phyloP scores from a whole-genome alignment of 2,329 filamentous ascomycete genomes.

The Fusarium luffae region DNA sequence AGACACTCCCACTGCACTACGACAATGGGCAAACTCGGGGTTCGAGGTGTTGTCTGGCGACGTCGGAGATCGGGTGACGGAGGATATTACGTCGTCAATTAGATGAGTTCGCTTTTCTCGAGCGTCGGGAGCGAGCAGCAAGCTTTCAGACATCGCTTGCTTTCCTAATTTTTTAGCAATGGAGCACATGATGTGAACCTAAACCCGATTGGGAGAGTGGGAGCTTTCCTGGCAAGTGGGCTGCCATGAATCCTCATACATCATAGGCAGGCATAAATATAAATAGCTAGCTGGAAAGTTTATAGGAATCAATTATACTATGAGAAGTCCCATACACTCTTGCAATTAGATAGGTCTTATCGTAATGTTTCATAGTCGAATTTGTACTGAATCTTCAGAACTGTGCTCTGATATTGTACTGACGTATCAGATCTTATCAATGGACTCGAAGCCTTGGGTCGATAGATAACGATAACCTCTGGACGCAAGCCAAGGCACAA shows the following conservation, averaged over 20 bases:
- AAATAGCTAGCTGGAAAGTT: no score
- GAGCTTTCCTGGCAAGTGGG: constrained; percentile 21
- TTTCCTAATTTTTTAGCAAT: constrained; percentile 44
- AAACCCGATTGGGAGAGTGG: constrained; percentile 31
- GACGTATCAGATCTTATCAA: not conserved
- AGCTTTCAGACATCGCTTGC: constrained; percentile 43
- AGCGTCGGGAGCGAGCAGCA: constrained; percentile 37
- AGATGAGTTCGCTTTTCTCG: constrained; percentile 30
- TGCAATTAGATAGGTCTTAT: not conserved
- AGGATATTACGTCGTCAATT: constrained; percentile 41
- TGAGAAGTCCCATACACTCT: not conserved
- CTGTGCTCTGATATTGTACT: not conserved
- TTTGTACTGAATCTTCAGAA: not conserved
- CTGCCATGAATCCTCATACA: not conserved
- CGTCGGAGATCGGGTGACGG: constrained; percentile 19
- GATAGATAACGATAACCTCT: not conserved
- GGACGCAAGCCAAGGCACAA: no score
- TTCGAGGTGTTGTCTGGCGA: constrained; percentile 10
- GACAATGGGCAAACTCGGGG: constrained; percentile 14
- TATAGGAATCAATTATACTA: not conserved
- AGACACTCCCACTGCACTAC: constrained; percentile 21
- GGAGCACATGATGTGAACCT: constrained; percentile 43
- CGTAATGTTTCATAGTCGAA: not conserved
- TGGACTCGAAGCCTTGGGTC: not conserved
- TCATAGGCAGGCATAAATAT: not conserved